Conservation (phyloP, 1,139 yeast genomes). For the Blastobotrys elegans region DNA sequence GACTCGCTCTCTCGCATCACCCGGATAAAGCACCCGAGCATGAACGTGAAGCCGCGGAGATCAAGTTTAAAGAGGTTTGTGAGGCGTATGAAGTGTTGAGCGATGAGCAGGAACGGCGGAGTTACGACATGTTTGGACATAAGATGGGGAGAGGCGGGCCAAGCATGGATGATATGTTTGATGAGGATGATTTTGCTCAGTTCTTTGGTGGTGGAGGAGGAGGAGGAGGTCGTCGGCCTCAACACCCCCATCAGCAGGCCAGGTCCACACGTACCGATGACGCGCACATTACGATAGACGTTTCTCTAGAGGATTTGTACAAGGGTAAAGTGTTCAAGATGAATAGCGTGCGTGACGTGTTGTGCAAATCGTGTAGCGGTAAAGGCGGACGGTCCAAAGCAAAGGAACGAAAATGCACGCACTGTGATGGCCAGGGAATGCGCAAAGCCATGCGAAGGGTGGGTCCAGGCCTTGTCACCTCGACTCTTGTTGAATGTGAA, state of each 20-base stretch:
- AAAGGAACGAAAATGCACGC: conserved; percentile 50
- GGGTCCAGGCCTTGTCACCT: conserved; percentile 73
- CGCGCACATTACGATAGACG: conserved; percentile 57
- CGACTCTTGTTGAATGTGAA: conserved; percentile 58
- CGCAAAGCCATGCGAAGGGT: conserved; percentile 57
- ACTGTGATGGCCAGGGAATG: conserved; percentile 72
- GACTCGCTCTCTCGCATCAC: conserved; percentile 65
- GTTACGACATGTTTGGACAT: conserved; percentile 44
- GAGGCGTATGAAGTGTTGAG: conserved; percentile 73
- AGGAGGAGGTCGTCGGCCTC: conserved; percentile 19
- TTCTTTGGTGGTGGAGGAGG: conserved; percentile 44
- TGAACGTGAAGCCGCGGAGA: conserved; percentile 62
- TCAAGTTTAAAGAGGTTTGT: conserved; percentile 66
- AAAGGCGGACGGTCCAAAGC: conserved; percentile 66
- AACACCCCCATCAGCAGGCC: conserved; percentile 11
- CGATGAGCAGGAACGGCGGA: conserved; percentile 51
- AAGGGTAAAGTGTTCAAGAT: conserved; percentile 77
- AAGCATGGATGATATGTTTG: conserved; percentile 38
- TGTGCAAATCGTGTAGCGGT: conserved; percentile 72
- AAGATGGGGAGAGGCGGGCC: conserved; percentile 25
- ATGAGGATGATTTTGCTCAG: conserved; percentile 65
- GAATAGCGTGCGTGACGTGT: conserved; percentile 63
- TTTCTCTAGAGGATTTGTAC: conserved; percentile 71
- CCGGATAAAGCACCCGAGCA: conserved; percentile 73
- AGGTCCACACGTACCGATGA: conserved; percentile 49